These are phyloP conservation scores for Neopestalotiopsis rosae DNA, from an alignment of 2,329 filamentous ascomycete genomes.

Conservation along the genomic window DNA sequence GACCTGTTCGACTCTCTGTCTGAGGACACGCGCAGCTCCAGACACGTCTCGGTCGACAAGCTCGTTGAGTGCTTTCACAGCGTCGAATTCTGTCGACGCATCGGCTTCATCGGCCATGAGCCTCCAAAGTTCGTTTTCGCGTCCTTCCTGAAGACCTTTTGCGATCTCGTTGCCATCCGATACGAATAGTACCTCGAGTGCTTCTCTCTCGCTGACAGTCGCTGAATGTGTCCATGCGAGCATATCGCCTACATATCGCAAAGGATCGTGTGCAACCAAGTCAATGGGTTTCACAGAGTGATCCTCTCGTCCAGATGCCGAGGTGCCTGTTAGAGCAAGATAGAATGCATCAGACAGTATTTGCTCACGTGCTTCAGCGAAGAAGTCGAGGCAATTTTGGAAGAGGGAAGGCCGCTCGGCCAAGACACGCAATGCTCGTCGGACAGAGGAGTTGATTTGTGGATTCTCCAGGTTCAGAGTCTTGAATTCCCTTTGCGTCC, in stretches of 20 bases:
- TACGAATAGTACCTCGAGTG: conserved; percentile 88
- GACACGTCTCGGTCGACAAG: conserved; percentile 86
- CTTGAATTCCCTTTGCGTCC: conserved; percentile 94
- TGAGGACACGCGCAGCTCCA: conserved; percentile 82
- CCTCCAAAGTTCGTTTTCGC: conserved; percentile 85
- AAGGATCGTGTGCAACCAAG: conserved; percentile 86
- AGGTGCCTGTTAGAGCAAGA: conserved; percentile 78
- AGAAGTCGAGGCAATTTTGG: conserved; percentile 90
- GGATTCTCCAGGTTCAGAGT: conserved; percentile 91
- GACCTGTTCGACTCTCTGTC: conserved; percentile 88
- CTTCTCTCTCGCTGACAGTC: conserved; percentile 91
- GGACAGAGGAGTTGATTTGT: conserved; percentile 85
- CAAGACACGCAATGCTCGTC: conserved; percentile 82
- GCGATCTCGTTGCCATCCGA: conserved; percentile 89
- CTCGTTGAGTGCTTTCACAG: conserved; percentile 79
- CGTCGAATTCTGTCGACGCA: conserved; percentile 70
- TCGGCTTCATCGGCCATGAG: conserved; percentile 63
- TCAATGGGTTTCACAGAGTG: conserved; percentile 86
- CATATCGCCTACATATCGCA: conserved; percentile 96
- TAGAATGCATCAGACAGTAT: conserved; percentile 90
- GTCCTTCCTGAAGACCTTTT: conserved; percentile 78
- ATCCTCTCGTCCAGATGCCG: conserved; percentile 62
- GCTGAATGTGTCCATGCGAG: conserved; percentile 95
- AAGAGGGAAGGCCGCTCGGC: conserved; percentile 90
- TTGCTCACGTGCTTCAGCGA: conserved; percentile 87